Evolutionary conservation across 2,329 filamentous ascomycete species (phyloP).

Genomic region (Xylaria multiplex): DNA sequence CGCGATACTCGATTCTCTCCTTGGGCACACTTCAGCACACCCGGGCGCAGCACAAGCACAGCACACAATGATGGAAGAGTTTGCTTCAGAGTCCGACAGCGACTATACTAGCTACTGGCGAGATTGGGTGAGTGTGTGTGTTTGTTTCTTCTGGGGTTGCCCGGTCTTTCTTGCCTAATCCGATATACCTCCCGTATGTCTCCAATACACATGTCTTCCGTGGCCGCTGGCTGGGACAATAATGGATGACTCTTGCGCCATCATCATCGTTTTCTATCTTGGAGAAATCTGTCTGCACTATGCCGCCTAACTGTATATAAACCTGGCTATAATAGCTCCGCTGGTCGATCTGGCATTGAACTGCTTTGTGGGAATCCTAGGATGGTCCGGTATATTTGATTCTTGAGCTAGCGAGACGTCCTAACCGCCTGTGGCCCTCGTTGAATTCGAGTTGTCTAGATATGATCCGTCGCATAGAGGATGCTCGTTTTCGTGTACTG

Average conservation of each 20-base stretch:
- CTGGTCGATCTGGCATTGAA: too few relatives aligned
- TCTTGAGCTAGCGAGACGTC: too few relatives aligned
- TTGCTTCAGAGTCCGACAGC: constrained; percentile 96
- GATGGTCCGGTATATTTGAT: too few relatives aligned
- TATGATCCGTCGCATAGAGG: not conserved
- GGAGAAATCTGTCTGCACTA: too few relatives aligned
- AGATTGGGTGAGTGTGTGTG: constrained; percentile 85
- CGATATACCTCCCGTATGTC: not conserved
- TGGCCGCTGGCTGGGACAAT: too few relatives aligned
- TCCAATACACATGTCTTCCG: too few relatives aligned
- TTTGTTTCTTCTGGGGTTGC: not conserved
- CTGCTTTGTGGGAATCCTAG: too few relatives aligned
- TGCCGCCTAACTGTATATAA: too few relatives aligned
- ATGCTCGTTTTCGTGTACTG: constrained; percentile 35
- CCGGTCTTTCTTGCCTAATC: constrained; percentile 12
- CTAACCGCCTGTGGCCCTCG: not conserved
- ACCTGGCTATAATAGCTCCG: too few relatives aligned
- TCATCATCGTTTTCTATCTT: too few relatives aligned
- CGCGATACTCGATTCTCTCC: constrained; percentile 14
- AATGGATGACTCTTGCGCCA: too few relatives aligned
- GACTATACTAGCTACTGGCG: constrained; percentile 99
- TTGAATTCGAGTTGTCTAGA: not conserved
- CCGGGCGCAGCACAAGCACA: constrained; percentile 8
- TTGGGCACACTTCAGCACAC: not conserved
- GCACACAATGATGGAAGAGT: constrained; percentile 83